phyloP scores from a whole-genome alignment of 257 asterid species.

The Cynanchum wilfordii region DNA sequence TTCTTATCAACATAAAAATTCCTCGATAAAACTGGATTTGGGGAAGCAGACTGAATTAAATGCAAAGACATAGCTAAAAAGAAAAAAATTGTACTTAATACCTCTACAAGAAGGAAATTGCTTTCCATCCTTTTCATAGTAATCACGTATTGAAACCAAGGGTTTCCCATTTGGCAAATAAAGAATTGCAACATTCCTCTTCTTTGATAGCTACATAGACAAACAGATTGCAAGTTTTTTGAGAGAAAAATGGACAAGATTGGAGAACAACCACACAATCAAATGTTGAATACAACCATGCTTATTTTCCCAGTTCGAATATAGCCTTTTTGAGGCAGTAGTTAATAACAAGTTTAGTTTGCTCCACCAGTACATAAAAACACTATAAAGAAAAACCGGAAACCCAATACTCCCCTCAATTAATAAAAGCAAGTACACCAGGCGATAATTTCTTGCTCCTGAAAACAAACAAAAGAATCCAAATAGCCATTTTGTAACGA shows the following conservation, averaged over 20 bases:
- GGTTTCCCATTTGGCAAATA: conserved; percentile 27
- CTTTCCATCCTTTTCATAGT: conserved; percentile 39
- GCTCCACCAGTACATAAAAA: neutral
- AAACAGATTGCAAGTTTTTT: conserved; percentile 13
- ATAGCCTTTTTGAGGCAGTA: no score
- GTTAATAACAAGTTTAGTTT: no score
- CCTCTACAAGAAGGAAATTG: conserved; percentile 41
- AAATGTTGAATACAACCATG: neutral
- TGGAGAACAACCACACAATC: conserved; percentile 5
- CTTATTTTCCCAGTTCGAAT: neutral
- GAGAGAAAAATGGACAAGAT: conserved; percentile 3
- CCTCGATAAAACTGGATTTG: neutral
- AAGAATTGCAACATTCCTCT: conserved; percentile 44
- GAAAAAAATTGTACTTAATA: conserved; percentile 8
- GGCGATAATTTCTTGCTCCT: neutral
- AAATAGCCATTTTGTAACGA: neutral
- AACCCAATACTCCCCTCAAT: neutral
- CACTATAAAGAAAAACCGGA: neutral
- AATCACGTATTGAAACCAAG: conserved; percentile 54
- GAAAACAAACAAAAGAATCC: neutral
- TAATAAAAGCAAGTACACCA: neutral
- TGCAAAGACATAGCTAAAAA: neutral
- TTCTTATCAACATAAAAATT: neutral
- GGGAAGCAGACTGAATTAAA: neutral
- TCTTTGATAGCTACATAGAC: conserved; percentile 42